Conservation (phyloP, 2,329 filamentous ascomycete species). For the Fusarium multiceps region DNA sequence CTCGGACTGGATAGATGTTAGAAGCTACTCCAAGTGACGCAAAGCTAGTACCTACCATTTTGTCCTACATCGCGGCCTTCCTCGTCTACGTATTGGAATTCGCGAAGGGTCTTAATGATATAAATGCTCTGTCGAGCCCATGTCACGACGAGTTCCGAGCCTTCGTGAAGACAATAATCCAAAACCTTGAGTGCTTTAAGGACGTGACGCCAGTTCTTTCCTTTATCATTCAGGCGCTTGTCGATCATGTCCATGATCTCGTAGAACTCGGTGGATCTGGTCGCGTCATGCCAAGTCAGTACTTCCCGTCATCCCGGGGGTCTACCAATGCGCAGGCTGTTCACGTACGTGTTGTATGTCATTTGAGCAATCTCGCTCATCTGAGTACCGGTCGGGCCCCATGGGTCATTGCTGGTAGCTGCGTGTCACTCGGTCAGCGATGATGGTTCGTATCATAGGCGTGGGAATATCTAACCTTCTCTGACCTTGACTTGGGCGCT, state of each 20-base stretch:
- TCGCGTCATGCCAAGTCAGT: slow-evolving; percentile 33
- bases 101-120: slow-evolving; percentile 97
- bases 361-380: slow-evolving; percentile 99
- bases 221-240: slow-evolving; percentile 98
- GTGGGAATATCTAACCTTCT: slow-evolving; percentile 74
- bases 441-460: neutral
- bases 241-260: slow-evolving; percentile 99
- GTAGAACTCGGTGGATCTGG: slow-evolving; percentile 94
- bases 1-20: slow-evolving; percentile 73
- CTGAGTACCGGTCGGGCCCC: slow-evolving; percentile 96
- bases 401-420: slow-evolving; percentile 99
- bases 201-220: slow-evolving; percentile 99
- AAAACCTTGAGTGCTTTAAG: slow-evolving; percentile 97
- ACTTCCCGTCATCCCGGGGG: slow-evolving; percentile 2
- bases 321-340: neutral
- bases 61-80: slow-evolving; percentile 95
- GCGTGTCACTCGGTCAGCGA: slow-evolving; percentile 41
- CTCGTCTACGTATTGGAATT: slow-evolving; percentile 97
- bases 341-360: slow-evolving; percentile 92
- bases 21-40: slow-evolving; percentile 18
- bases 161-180: slow-evolving; percentile 97
- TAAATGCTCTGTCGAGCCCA: slow-evolving; percentile 99
- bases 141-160: slow-evolving; percentile 94
- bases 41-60: slow-evolving; percentile 74
- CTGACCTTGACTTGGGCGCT: slow-evolving; percentile 97